phyloP scores from a whole-genome alignment of 2,329 filamentous ascomycete genomes.

The Pyricularia sp. region DNA sequence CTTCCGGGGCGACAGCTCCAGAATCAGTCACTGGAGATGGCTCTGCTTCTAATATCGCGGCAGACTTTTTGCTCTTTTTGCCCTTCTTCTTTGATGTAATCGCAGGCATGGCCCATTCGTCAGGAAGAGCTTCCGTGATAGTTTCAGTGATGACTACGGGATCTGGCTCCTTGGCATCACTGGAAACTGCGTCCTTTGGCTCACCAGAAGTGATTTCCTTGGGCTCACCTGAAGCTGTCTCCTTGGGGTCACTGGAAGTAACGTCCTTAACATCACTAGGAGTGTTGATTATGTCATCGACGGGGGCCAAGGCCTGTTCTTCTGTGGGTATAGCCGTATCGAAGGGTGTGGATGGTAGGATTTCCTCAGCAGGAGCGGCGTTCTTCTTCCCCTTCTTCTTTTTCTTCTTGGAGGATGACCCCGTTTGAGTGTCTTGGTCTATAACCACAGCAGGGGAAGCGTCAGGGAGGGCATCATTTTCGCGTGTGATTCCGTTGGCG shows the following conservation, averaged over 20 bases:
- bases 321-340: neutral
- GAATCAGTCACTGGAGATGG: neutral
- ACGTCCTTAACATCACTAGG: neutral
- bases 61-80: slow-evolving; percentile 3
- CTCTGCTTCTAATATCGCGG: neutral
- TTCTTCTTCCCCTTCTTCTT: slow-evolving; percentile 1
- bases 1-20: neutral
- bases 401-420: neutral
- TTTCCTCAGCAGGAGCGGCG: neutral
- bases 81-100: slow-evolving; percentile 3
- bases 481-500: neutral
- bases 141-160: neutral
- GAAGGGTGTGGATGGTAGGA: neutral
- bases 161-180: neutral
- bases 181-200: no score
- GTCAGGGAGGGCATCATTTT: neutral
- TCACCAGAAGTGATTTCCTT: no score
- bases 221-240: neutral
- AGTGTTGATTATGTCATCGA: neutral
- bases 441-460: neutral
- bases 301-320: neutral
- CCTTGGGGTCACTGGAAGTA: neutral
- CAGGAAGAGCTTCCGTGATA: neutral
- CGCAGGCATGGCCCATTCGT: neutral
- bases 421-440: neutral